A percentile compares a stretch with the other conserved stretches of the same genome.
phyloP scores from a whole-genome alignment of 305 asterid species.

The Fraxinus angustifolia region DNA sequence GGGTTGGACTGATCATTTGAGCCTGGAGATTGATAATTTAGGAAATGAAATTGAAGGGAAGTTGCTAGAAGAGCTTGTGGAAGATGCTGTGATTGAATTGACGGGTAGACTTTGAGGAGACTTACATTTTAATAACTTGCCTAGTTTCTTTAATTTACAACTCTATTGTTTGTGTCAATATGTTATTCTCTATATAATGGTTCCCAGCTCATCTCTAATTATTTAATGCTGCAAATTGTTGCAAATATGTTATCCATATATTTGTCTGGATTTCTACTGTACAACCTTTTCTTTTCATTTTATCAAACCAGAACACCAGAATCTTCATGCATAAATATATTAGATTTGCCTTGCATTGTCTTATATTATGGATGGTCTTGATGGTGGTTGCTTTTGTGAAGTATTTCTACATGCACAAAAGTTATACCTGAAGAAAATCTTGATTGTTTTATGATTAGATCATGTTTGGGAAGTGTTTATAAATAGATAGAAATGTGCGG shows the following conservation, averaged over 20 bases:
- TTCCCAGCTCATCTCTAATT: constrained; percentile 31
- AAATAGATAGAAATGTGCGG: background rate
- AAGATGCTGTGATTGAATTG: constrained; percentile 62
- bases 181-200: constrained; percentile 35
- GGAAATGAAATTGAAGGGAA: constrained; percentile 63
- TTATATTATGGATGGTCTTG: background rate
- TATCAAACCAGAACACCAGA: background rate
- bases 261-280: constrained; percentile 25
- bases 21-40: constrained; percentile 50
- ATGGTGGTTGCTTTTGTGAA: background rate
- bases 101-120: constrained; percentile 44
- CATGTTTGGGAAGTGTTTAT: background rate
- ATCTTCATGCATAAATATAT: background rate
- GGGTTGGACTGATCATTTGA: constrained; percentile 60
- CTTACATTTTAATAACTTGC: constrained; percentile 15
- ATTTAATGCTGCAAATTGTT: constrained; percentile 26
- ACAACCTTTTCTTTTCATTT: constrained; percentile 9
- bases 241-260: constrained; percentile 16
- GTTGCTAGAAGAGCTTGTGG: constrained; percentile 71
- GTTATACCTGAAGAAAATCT: background rate
- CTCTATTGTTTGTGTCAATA: constrained; percentile 27
- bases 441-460: background rate
- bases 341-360: background rate
- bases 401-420: background rate
- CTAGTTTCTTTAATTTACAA: constrained; percentile 11